Evolutionary conservation across 2,329 filamentous ascomycete species (phyloP), one percentile per base, ranked within the genome.

Genomic region (Pseudocercospora crystallina): DNA sequence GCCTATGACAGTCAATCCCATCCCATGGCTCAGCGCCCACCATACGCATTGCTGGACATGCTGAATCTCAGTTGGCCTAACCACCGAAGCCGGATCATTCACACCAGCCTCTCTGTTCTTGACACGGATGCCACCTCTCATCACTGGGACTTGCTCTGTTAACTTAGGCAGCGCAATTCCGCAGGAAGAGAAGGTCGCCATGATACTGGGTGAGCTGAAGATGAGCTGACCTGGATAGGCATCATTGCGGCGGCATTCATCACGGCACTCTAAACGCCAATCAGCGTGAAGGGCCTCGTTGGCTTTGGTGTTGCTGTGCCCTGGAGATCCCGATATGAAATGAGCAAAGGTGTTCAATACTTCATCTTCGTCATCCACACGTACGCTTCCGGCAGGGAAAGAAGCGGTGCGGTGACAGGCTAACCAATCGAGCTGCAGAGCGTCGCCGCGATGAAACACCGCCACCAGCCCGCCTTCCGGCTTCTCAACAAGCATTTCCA

Each of bases 21-120:
- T 86, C 82, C 49, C 48, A 46, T 81, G 68, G 54, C 76, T 63
- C 8, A 80, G 32, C 57, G 81, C 80, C 82, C 80, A 85, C 60
- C 35, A 61, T 44, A 84, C 75, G 55, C 81, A 84, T 3, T 71
- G 40, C 59, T 82, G 80, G 35, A 86, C 60, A 0, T 84, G 74
- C 33, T 12, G 31, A 17, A 81, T 40, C 1, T 73, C 61, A 46
- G 64, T 76, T 8, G 82, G 82, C 52, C 65, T 69, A 10, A 79
- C 32, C 29, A 80, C 66, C 0, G 69, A 54, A 5, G 79, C 73
- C 0, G 78, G 72, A n/a, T 45, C 65, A 47, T 72, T 70, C 8
- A 69, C 60, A 13, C 71, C 67, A 57, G 80, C 81, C 55, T 83
- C 73, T 5, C 71, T 54, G 53, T 77, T 84, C 65, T 84, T 83